phyloP scores from a whole-genome alignment of 2,329 filamentous ascomycete species.

The Pyricularia pennisetigena region DNA sequence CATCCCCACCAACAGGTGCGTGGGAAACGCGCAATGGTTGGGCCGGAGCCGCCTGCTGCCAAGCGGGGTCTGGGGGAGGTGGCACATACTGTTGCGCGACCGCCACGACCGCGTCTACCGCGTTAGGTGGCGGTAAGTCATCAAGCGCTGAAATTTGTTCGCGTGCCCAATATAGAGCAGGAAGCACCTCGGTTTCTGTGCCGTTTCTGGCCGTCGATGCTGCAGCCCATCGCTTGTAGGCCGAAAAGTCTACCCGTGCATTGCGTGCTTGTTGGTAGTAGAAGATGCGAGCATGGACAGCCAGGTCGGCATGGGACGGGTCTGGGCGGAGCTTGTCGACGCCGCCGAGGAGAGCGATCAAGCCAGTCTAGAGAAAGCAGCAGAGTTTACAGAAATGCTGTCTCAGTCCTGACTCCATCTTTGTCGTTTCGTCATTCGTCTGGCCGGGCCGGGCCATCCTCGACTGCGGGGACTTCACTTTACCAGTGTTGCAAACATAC shows the following conservation, averaged over 20 bases:
- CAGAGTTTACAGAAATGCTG: neutral
- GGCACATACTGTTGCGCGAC: constrained; percentile 5
- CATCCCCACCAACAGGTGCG: constrained; percentile 13
- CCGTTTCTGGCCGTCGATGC: constrained; percentile 7
- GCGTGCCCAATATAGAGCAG: constrained; percentile 22
- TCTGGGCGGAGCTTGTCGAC: constrained; percentile 10
- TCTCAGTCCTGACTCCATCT: neutral
- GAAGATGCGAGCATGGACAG: constrained; percentile 14
- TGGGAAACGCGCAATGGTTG: constrained; percentile 31
- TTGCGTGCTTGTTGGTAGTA: constrained; percentile 13
- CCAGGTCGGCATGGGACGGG: constrained; percentile 11
- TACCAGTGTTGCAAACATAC: neutral
- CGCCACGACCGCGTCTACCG: neutral
- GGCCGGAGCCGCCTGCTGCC: constrained; percentile 41
- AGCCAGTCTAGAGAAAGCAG: constrained; percentile 10
- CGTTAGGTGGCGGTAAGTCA: neutral
- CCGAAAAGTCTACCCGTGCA: constrained; percentile 11
- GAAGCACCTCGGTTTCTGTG: constrained; percentile 11
- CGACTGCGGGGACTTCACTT: neutral
- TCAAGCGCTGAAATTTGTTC: constrained; percentile 8
- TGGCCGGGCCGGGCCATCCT: neutral
- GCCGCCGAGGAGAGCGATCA: constrained; percentile 15
- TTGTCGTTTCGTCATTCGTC: neutral
- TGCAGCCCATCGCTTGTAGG: constrained; percentile 11
- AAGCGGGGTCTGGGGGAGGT: constrained; percentile 19